Percentiles rank a stretch among this genome's conserved stretches.
phyloP scores from a whole-genome alignment of 2,329 filamentous ascomycete species.

The Microdochium nivale region DNA sequence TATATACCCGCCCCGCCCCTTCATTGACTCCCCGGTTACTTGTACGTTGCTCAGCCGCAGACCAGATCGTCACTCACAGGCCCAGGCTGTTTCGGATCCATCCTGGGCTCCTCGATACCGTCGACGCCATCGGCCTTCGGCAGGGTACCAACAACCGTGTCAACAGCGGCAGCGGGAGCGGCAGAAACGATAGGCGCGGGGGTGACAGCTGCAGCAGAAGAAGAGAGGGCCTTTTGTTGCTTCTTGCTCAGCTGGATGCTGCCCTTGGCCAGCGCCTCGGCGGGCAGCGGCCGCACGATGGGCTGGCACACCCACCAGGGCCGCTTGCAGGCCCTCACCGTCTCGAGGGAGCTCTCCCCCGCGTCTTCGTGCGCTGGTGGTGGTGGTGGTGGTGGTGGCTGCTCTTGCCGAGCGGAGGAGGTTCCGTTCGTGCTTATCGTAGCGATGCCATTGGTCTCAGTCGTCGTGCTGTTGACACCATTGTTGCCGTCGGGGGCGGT shows the following conservation, averaged over 20 bases:
- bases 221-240: slow-evolving; percentile 29
- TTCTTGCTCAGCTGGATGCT: slow-evolving; percentile 70
- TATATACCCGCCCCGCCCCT: background rate
- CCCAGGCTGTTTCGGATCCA: slow-evolving; percentile 10
- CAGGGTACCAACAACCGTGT: slow-evolving; percentile 1
- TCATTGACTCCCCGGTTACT: background rate
- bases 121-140: slow-evolving; percentile 12
- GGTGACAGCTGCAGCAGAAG: no score
- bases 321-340: slow-evolving; percentile 64
- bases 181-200: no score
- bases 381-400: slow-evolving; percentile 17
- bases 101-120: slow-evolving; percentile 13
- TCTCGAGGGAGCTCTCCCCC: slow-evolving; percentile 52
- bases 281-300: slow-evolving; percentile 76
- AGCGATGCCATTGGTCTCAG: no score
- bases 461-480: slow-evolving; percentile 3
- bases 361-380: slow-evolving; percentile 20
- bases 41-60: slow-evolving; percentile 11
- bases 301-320: slow-evolving; percentile 91
- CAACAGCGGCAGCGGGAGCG: background rate
- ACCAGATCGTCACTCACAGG: slow-evolving; percentile 15
- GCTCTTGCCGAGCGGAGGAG: slow-evolving; percentile 22
- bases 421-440: slow-evolving; percentile 10
- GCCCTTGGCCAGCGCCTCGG: slow-evolving; percentile 78
- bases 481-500: slow-evolving; percentile 2